These are phyloP conservation scores for Aquilaria sinensis DNA, from an alignment of 345 rosid genomes.

Conservation along the genomic window DNA sequence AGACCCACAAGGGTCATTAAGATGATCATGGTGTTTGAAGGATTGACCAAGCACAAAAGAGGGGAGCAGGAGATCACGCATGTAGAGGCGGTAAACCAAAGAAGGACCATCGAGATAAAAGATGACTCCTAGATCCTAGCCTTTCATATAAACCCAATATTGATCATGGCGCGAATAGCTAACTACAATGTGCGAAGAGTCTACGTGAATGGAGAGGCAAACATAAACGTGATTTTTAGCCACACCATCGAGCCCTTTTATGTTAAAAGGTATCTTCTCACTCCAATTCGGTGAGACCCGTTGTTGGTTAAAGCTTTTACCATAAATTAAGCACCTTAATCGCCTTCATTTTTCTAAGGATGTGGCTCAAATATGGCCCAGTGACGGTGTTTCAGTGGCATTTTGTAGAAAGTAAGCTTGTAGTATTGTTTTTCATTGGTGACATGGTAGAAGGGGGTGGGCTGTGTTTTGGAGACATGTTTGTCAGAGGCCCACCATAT, in stretches of 20 bases:
- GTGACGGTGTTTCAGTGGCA: conserved; percentile 24
- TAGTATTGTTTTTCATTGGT: conserved; percentile 26
- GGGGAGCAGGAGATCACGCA: too few relatives aligned
- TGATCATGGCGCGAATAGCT: too few relatives aligned
- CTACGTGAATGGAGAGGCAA: too few relatives aligned
- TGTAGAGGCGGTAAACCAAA: too few relatives aligned
- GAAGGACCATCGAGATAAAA: too few relatives aligned
- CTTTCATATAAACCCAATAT: background rate
- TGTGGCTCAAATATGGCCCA: conserved; percentile 28
- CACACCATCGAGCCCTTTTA: too few relatives aligned
- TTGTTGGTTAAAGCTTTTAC: conserved; percentile 52
- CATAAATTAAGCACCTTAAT: conserved; percentile 36
- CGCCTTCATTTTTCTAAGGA: conserved; percentile 39
- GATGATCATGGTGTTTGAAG: too few relatives aligned
- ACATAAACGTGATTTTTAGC: too few relatives aligned
- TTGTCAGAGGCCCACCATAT: conserved; percentile 43
- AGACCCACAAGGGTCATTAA: too few relatives aligned
- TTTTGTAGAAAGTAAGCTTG: conserved; percentile 36
- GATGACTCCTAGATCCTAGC: too few relatives aligned
- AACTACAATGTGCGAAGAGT: too few relatives aligned
- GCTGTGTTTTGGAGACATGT: conserved; percentile 3
- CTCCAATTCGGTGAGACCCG: conserved; percentile 35
- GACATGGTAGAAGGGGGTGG: conserved; percentile 14
- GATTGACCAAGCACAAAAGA: too few relatives aligned
- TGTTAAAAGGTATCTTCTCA: conserved; percentile 16